Evolutionary conservation across 441 rosid genomes (phyloP).

Genomic region (Hura crepitans): DNA sequence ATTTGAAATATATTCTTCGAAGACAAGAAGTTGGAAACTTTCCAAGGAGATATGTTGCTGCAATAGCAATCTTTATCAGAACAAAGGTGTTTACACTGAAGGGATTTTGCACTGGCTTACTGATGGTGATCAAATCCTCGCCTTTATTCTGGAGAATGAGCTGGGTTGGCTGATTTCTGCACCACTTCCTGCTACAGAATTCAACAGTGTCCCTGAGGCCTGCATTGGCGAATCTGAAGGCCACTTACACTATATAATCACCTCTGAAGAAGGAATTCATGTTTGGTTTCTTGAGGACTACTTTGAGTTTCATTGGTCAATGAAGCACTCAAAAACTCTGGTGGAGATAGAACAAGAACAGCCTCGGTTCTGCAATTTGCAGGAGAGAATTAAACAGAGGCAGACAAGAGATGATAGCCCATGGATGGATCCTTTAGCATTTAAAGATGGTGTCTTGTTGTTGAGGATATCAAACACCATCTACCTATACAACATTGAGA

Average conservation of each 20-base stretch:
- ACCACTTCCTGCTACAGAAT: slow-evolving; percentile 30
- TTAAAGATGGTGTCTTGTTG: slow-evolving; percentile 32
- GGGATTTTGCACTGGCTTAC: slow-evolving; percentile 44
- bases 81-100: slow-evolving; percentile 31
- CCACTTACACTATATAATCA: slow-evolving; percentile 25
- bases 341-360: slow-evolving; percentile 33
- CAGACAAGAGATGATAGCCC: not conserved
- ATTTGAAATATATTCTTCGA: slow-evolving; percentile 30
- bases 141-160: slow-evolving; percentile 32
- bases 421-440: slow-evolving; percentile 40
- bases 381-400: slow-evolving; percentile 12
- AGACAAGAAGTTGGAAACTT: slow-evolving; percentile 28
- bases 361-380: slow-evolving; percentile 19
- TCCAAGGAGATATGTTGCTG: slow-evolving; percentile 36
- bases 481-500: slow-evolving; percentile 24
- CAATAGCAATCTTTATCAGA: slow-evolving; percentile 24
- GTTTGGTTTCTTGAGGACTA: slow-evolving; percentile 42
- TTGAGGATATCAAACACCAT: slow-evolving; percentile 27
- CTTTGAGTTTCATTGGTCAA: slow-evolving; percentile 37
- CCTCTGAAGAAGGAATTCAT: slow-evolving; percentile 35
- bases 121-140: slow-evolving; percentile 32
- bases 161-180: slow-evolving; percentile 31
- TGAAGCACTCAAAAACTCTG: slow-evolving; percentile 26
- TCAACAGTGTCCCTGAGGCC: slow-evolving; percentile 25
- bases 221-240: slow-evolving; percentile 40